Conservation (phyloP, 2,329 filamentous ascomycete species). For the Diaporthe sp. region DNA sequence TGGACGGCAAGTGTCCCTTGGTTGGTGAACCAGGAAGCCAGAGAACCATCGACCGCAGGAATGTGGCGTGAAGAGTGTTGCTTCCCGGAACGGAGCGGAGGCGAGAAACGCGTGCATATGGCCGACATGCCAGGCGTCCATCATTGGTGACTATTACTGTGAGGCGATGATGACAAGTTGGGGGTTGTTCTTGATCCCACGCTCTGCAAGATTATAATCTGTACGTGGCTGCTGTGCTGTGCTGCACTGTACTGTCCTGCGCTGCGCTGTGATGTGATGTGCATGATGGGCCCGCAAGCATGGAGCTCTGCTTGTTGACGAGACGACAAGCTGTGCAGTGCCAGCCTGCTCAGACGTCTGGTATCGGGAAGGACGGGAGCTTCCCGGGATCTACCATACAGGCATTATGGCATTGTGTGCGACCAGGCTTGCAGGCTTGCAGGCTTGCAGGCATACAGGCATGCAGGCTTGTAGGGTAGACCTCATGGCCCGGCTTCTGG, state of each 20-base stretch:
- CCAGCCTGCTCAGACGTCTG: slow-evolving; percentile 15
- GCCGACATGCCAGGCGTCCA: slow-evolving; percentile 3
- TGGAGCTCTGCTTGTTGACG: background rate
- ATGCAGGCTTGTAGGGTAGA: background rate
- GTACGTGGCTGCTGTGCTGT: slow-evolving; percentile 1
- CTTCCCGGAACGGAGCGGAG: slow-evolving; percentile 16
- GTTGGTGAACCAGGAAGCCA: background rate
- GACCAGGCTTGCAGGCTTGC: background rate
- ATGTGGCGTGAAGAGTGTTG: background rate
- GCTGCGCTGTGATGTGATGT: slow-evolving; percentile 21
- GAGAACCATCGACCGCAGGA: background rate
- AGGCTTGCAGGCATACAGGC: background rate
- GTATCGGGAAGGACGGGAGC: slow-evolving; percentile 18
- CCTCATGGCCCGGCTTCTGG: background rate
- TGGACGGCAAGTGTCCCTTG: background rate
- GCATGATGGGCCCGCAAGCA: slow-evolving; percentile 22
- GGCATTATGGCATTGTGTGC: background rate
- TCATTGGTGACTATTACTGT: slow-evolving; percentile 10
- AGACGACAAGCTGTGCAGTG: background rate
- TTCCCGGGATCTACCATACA: slow-evolving; percentile 20
- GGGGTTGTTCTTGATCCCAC: slow-evolving; percentile 10
- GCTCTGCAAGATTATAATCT: slow-evolving; percentile 5
- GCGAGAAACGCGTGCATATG: background rate
- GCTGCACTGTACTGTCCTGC: background rate
- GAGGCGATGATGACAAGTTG: slow-evolving; percentile 8